These are phyloP conservation scores for Beauveria sp. DNA, from an alignment of 2,329 filamentous ascomycete genomes.

Conservation along the genomic window DNA sequence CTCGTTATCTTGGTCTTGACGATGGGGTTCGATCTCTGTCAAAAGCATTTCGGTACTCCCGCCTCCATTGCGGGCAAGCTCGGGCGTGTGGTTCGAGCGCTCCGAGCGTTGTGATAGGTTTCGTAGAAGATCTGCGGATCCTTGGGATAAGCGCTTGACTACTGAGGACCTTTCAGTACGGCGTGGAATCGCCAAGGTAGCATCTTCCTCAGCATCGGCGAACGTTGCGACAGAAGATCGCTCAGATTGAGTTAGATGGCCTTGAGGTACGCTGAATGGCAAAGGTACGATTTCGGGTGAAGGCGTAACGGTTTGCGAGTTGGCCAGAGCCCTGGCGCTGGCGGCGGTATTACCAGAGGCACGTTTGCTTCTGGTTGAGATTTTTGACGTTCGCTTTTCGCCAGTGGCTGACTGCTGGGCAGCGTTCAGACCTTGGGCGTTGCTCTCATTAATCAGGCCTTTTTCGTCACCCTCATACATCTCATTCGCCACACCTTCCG, in stretches of 20 bases:
- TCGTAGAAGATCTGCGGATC: constrained; percentile 32
- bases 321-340: constrained; percentile 12
- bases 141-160: constrained; percentile 41
- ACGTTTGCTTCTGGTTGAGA: constrained; percentile 14
- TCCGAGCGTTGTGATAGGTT: constrained; percentile 26
- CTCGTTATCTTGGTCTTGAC: constrained; percentile 34
- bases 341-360: constrained; percentile 17
- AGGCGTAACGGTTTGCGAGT: constrained; percentile 23
- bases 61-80: constrained; percentile 18
- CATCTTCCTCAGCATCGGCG: constrained; percentile 50
- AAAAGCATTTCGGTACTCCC: constrained; percentile 42
- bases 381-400: neutral
- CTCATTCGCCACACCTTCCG: constrained; percentile 19
- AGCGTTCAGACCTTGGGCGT: constrained; percentile 11
- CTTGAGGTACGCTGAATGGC: constrained; percentile 53
- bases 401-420: neutral
- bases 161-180: constrained; percentile 29
- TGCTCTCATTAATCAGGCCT: constrained; percentile 23
- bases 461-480: constrained; percentile 19
- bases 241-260: constrained; percentile 35
- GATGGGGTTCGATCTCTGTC: constrained; percentile 18
- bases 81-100: neutral
- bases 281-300: constrained; percentile 51
- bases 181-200: constrained; percentile 11
- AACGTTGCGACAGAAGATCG: constrained; percentile 64